These are phyloP conservation scores for Sequoiadendron giganteum DNA, from an alignment of 75 land plant genomes.

Conservation along the genomic window DNA sequence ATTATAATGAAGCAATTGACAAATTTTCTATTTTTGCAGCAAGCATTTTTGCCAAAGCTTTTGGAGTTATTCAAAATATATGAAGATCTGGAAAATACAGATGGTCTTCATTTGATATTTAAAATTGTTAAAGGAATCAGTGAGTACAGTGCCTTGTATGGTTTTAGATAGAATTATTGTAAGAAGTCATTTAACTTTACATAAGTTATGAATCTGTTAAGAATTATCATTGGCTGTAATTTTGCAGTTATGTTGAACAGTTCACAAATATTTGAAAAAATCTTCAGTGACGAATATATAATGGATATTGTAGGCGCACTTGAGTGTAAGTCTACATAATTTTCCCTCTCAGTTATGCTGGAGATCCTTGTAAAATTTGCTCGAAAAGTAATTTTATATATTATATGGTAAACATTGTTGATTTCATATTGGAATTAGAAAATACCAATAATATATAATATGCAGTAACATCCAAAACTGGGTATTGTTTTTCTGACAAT, in stretches of 20 bases:
- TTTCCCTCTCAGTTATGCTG: background rate
- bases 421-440: background rate
- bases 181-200: background rate
- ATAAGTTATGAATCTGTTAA: background rate
- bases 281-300: slow-evolving; percentile 83
- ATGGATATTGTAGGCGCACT: slow-evolving; percentile 91
- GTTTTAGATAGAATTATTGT: background rate
- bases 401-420: background rate
- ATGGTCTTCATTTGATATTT: slow-evolving; percentile 81
- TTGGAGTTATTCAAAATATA: slow-evolving; percentile 71
- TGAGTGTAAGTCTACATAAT: slow-evolving; percentile 67
- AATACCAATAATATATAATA: background rate
- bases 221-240: slow-evolving; percentile 9
- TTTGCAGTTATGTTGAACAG: slow-evolving; percentile 88
- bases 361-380: background rate
- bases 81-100: slow-evolving; percentile 84
- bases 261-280: slow-evolving; percentile 76
- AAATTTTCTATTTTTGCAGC: slow-evolving; percentile 42
- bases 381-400: background rate
- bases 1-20: background rate
- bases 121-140: slow-evolving; percentile 90
- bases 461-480: background rate
- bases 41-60: slow-evolving; percentile 75
- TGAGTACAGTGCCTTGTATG: slow-evolving; percentile 30
- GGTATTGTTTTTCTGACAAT: background rate